Evolutionary conservation across 106 monocot genomes (phyloP).

Genomic region (Dendrobium chrysotoxum): DNA sequence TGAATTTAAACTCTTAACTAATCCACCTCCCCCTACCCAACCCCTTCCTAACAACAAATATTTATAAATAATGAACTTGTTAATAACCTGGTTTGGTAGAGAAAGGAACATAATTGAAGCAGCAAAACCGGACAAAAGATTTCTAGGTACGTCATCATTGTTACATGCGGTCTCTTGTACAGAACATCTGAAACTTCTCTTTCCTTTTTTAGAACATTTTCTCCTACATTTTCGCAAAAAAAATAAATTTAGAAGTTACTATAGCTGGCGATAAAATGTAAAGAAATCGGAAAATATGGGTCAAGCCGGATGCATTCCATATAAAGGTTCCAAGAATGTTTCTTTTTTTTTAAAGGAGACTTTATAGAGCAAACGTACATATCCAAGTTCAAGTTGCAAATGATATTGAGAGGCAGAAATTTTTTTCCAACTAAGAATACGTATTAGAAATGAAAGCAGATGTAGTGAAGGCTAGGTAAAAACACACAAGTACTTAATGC

Average conservation of each 20-base stretch:
- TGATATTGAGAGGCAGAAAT: background rate
- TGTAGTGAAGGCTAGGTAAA: too few relatives aligned
- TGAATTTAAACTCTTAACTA: too few relatives aligned
- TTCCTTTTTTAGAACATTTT: conserved; percentile 1
- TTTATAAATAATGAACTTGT: background rate
- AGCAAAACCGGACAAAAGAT: conserved; percentile 52
- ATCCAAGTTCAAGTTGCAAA: background rate
- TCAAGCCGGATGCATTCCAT: background rate
- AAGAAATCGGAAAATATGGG: background rate
- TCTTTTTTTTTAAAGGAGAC: background rate
- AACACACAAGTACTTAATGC: too few relatives aligned
- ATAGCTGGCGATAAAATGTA: background rate
- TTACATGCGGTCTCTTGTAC: conserved; percentile 18
- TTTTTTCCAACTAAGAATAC: too few relatives aligned
- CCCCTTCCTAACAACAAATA: background rate
- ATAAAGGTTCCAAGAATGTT: background rate
- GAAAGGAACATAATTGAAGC: conserved; percentile 54
- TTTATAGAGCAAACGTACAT: background rate
- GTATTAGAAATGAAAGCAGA: too few relatives aligned
- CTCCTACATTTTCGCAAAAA: conserved; percentile 15
- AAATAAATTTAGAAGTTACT: background rate
- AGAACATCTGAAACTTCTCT: conserved; percentile 25
- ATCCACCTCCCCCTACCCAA: too few relatives aligned
- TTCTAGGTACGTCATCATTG: conserved; percentile 21
- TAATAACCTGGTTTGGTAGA: conserved; percentile 45